phyloP scores from a whole-genome alignment of 352 stramenopile genomes.

The Pythium myriotylum region DNA sequence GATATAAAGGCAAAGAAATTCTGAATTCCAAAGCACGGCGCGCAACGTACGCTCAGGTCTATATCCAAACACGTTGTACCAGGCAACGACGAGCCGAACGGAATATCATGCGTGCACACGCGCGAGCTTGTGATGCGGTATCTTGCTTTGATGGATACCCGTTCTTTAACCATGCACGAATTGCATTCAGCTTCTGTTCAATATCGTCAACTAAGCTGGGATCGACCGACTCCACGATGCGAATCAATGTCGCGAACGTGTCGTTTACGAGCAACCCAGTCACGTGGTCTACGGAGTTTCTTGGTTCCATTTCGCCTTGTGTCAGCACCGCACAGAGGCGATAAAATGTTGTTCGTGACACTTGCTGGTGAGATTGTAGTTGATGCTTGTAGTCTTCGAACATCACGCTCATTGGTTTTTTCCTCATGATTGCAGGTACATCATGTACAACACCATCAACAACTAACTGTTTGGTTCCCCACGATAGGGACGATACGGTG shows the following conservation, averaged over 20 bases:
- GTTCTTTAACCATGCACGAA: background rate
- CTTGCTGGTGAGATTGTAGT: background rate
- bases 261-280: background rate
- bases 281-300: background rate
- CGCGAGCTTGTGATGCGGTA: too few relatives aligned
- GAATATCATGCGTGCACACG: background rate
- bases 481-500: too few relatives aligned
- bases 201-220: background rate
- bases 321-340: background rate
- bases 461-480: too few relatives aligned
- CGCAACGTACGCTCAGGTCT: too few relatives aligned
- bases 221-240: background rate
- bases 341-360: background rate
- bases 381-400: too few relatives aligned
- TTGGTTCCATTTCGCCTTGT: background rate
- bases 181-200: background rate
- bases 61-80: too few relatives aligned
- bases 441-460: too few relatives aligned
- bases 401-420: too few relatives aligned
- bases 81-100: background rate
- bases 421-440: too few relatives aligned
- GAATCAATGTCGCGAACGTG: background rate
- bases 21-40: background rate
- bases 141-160: background rate
- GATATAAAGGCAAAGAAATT: background rate